These are phyloP conservation scores for Scortechinia acanthostroma DNA, from an alignment of 2,329 filamentous ascomycete genomes.

Conservation along the genomic window DNA sequence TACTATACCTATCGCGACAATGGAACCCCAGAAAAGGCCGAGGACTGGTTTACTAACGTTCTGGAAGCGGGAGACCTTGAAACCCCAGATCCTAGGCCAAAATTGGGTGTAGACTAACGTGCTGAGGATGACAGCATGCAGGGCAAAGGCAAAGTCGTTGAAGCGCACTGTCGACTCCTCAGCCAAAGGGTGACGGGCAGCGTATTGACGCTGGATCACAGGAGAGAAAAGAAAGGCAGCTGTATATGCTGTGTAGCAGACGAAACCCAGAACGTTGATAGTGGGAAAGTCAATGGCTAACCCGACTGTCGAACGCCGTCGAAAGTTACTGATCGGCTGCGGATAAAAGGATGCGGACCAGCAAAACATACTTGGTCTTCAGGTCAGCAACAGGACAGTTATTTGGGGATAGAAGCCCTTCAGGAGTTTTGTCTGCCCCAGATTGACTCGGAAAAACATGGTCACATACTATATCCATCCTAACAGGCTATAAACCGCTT, in stretches of 20 bases:
- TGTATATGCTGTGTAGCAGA: constrained; percentile 51
- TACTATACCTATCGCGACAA: not conserved
- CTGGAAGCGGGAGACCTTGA: constrained; percentile 40
- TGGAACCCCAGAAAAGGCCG: not conserved
- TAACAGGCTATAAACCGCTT: not conserved
- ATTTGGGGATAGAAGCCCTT: too few relatives aligned
- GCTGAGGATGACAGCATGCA: constrained; percentile 53
- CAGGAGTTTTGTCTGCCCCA: too few relatives aligned
- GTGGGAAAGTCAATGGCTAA: constrained; percentile 63
- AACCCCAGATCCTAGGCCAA: constrained; percentile 54
- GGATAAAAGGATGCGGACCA: constrained; percentile 70
- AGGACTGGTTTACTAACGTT: not conserved
- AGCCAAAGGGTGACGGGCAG: constrained; percentile 47
- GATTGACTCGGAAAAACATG: too few relatives aligned
- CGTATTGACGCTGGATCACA: constrained; percentile 56
- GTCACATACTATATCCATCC: constrained; percentile 3
- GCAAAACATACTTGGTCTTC: constrained; percentile 16
- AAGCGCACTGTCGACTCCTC: constrained; percentile 56
- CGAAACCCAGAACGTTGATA: constrained; percentile 36
- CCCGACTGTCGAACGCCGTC: constrained; percentile 52
- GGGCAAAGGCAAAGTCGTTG: constrained; percentile 65
- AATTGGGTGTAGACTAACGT: constrained; percentile 52
- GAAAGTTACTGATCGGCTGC: constrained; percentile 57
- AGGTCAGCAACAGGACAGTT: not conserved
- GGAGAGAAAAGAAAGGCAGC: constrained; percentile 54